Evolutionary conservation across 2,329 filamentous ascomycete genomes (phyloP).

Genomic region (Epichloe baconii): DNA sequence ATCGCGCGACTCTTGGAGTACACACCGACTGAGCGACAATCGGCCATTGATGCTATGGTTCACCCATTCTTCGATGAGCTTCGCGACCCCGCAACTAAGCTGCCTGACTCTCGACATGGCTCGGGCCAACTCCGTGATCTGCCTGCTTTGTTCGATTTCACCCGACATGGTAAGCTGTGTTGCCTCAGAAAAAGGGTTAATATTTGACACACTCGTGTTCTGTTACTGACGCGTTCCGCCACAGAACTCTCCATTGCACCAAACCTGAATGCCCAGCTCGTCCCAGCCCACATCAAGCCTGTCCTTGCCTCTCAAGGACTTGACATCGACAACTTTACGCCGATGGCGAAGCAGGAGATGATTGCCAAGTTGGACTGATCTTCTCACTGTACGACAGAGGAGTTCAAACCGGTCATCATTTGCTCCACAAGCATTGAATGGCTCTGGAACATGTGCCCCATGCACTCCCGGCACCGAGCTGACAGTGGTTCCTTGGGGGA

Average conservation of each 20-base stretch:
- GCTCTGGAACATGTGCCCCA: slow-evolving; percentile 17
- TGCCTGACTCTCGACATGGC: slow-evolving; percentile 88
- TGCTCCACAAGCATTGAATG: slow-evolving; percentile 17
- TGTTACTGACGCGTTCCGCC: neutral
- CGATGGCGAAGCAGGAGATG: slow-evolving; percentile 90
- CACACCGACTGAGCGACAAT: slow-evolving; percentile 88
- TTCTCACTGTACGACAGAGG: slow-evolving; percentile 10
- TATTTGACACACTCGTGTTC: neutral
- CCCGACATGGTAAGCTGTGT: slow-evolving; percentile 64
- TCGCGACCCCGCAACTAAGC: slow-evolving; percentile 74
- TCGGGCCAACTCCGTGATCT: slow-evolving; percentile 69
- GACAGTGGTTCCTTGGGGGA: slow-evolving; percentile 11
- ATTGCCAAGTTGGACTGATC: slow-evolving; percentile 89
- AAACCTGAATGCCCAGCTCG: slow-evolving; percentile 73
- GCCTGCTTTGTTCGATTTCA: slow-evolving; percentile 84
- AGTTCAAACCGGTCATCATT: slow-evolving; percentile 20
- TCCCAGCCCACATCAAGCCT: slow-evolving; percentile 69
- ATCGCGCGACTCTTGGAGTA: slow-evolving; percentile 93
- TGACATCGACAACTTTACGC: slow-evolving; percentile 88
- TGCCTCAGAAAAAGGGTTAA: neutral
- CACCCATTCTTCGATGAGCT: slow-evolving; percentile 98
- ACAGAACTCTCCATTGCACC: slow-evolving; percentile 93
- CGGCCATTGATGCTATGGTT: slow-evolving; percentile 91
- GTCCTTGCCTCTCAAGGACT: slow-evolving; percentile 64
- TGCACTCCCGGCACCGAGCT: slow-evolving; percentile 18